A percentile compares a stretch with the other conserved stretches of the same genome.
phyloP scores from a whole-genome alignment of 208 protist genomes.

The Naegleria fowleri region DNA sequence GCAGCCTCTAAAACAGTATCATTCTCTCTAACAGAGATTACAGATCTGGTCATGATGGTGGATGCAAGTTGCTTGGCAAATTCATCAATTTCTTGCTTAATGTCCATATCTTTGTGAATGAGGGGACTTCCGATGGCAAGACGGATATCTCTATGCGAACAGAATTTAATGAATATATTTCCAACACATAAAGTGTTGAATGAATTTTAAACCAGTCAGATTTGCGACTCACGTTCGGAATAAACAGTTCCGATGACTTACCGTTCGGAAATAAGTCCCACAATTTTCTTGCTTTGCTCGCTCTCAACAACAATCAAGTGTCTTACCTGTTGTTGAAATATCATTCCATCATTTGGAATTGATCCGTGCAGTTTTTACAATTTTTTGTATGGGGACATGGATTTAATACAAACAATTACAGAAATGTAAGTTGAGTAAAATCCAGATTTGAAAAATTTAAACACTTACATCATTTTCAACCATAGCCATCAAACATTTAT shows the following conservation, averaged over 20 bases:
- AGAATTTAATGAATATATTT: too few relatives aligned
- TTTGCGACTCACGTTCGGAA: too few relatives aligned
- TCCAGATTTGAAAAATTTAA: neutral
- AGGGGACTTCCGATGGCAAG: neutral
- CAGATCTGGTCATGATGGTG: neutral
- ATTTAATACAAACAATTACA: too few relatives aligned
- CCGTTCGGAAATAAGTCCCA: neutral
- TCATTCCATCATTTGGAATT: neutral
- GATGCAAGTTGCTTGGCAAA: neutral
- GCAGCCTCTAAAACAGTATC: neutral
- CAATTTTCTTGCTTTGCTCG: neutral
- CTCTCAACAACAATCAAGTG: neutral
- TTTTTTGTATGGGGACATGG: too few relatives aligned
- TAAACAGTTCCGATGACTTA: neutral
- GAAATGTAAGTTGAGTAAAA: neutral
- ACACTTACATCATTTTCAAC: conserved; percentile 12
- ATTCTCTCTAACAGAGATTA: neutral
- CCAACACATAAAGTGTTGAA: too few relatives aligned
- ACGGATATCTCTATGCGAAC: neutral
- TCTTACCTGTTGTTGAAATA: neutral
- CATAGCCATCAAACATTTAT: conserved; percentile 2
- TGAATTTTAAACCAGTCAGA: too few relatives aligned
- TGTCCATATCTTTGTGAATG: neutral
- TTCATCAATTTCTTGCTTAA: neutral
- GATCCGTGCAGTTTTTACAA: too few relatives aligned